A percentile compares a stretch with the other conserved stretches of the same genome.
Evolutionary conservation across 2,329 filamentous ascomycete species (phyloP).

Genomic region (Talaromyces sp.): DNA sequence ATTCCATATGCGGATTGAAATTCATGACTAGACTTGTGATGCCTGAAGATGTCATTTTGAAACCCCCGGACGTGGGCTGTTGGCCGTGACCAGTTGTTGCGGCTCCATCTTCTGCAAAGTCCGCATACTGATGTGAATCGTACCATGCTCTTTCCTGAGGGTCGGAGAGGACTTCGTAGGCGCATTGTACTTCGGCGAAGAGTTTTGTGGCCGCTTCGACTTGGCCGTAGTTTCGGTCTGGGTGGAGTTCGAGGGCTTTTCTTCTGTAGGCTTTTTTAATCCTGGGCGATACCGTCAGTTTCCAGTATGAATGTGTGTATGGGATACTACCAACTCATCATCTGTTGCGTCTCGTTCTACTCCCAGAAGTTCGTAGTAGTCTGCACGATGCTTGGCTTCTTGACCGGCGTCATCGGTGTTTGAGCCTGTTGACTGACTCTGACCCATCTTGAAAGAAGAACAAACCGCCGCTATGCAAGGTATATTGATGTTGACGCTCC

Average conservation of each 20-base stretch:
- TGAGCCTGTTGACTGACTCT: constrained; percentile 41
- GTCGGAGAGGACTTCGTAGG: constrained; percentile 94
- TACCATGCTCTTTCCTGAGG: constrained; percentile 97
- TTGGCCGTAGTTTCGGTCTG: constrained; percentile 87
- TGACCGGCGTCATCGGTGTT: constrained; percentile 22
- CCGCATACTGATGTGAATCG: constrained; percentile 85
- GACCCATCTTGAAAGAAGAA: constrained; percentile 36
- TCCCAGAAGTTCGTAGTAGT: constrained; percentile 73
- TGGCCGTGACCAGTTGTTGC: constrained; percentile 26
- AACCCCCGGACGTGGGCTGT: constrained; percentile 62
- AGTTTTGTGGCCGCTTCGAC: constrained; percentile 76
- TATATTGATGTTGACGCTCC: background rate
- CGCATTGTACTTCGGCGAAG: constrained; percentile 89
- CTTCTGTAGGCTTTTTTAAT: constrained; percentile 91
- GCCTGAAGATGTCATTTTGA: constrained; percentile 74
- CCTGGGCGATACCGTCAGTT: constrained; percentile 42
- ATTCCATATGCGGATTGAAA: constrained; percentile 74
- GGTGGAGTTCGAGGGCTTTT: constrained; percentile 90
- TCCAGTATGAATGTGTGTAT: background rate
- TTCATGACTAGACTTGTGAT: constrained; percentile 73
- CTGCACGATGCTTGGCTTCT: constrained; percentile 29
- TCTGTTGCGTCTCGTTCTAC: constrained; percentile 70
- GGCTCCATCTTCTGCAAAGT: constrained; percentile 62
- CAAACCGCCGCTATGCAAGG: background rate
- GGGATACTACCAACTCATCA: constrained; percentile 65